phyloP scores from a whole-genome alignment of 106 monocot species.

The Xerophyta viscosa region DNA sequence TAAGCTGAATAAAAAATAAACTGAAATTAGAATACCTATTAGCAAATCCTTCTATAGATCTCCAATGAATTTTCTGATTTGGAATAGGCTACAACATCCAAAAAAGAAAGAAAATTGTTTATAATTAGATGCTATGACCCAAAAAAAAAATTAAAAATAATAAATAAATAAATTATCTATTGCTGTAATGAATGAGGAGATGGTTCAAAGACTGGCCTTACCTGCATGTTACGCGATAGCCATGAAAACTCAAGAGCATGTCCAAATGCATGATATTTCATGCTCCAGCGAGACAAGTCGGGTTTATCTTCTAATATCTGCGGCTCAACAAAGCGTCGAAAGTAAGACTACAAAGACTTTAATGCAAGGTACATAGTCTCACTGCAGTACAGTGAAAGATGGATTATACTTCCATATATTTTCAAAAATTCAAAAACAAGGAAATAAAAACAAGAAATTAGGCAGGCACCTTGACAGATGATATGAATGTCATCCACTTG shows the following conservation, averaged over 20 bases:
- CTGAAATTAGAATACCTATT: no score
- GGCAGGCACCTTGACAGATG: conserved; percentile 73
- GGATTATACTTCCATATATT: no score
- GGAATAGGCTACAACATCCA: conserved; percentile 84
- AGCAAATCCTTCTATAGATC: conserved; percentile 87
- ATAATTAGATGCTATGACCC: no score
- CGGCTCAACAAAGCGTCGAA: not conserved
- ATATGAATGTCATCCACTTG: conserved; percentile 97
- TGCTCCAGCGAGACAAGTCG: conserved; percentile 63
- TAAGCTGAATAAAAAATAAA: no score
- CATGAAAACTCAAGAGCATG: conserved; percentile 80
- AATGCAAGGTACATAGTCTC: no score
- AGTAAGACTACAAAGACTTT: no score
- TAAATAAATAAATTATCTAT: no score
- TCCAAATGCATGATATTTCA: conserved; percentile 80
- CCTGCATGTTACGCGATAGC: conserved; percentile 88
- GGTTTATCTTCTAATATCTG: conserved; percentile 84
- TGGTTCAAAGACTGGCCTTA: conserved; percentile 7
- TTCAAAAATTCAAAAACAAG: no score
- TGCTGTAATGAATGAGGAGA: not conserved
- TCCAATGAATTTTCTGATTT: conserved; percentile 98
- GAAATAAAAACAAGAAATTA: conserved; percentile 3
- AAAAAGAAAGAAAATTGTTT: no score
- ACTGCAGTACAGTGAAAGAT: no score
- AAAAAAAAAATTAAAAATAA: no score